These are phyloP conservation scores for Coniochaeta prunicola DNA, from an alignment of 2,329 filamentous ascomycete genomes.

Conservation along the genomic window DNA sequence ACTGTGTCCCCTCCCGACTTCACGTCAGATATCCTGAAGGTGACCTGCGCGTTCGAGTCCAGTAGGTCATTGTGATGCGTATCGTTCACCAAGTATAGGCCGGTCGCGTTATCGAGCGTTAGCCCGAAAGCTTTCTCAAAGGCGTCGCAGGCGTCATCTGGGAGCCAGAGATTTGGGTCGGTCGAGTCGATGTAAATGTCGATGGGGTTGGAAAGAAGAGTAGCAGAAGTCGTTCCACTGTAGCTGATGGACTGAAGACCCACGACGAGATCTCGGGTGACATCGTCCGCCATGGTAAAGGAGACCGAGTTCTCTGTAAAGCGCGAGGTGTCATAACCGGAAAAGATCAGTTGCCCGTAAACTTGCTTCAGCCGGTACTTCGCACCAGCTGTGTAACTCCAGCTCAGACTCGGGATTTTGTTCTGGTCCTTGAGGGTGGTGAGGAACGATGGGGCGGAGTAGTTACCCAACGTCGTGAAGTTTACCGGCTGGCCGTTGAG, in stretches of 20 bases:
- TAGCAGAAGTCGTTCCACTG: conserved; percentile 22
- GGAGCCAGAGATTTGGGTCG: conserved; percentile 27
- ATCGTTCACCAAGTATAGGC: conserved; percentile 27
- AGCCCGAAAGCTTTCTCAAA: conserved; percentile 26
- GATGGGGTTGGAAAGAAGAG: conserved; percentile 24
- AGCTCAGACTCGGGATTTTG: conserved; percentile 31
- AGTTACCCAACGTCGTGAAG: conserved; percentile 26
- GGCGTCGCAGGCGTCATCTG: conserved; percentile 20
- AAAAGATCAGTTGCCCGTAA: conserved; percentile 30
- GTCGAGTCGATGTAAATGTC: conserved; percentile 27
- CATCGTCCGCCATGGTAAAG: conserved; percentile 26
- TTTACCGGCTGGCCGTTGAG: conserved; percentile 30
- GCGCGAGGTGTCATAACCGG: conserved; percentile 31
- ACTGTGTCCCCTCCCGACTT: conserved; percentile 21
- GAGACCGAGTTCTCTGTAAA: conserved; percentile 28
- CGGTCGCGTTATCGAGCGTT: conserved; percentile 17
- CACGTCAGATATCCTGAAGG: conserved; percentile 25
- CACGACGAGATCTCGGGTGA: conserved; percentile 28
- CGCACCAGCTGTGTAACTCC: conserved; percentile 34
- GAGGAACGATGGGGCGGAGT: conserved; percentile 25
- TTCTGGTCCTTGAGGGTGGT: conserved; percentile 26
- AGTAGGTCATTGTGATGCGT: conserved; percentile 21
- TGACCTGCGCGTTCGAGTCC: conserved; percentile 22
- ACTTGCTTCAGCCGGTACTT: conserved; percentile 30
- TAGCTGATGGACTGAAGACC: conserved; percentile 29